A percentile compares a stretch with the other conserved stretches of the same genome.
phyloP scores from a whole-genome alignment of 805 yeast species.

The Candida arabinofermentans region DNA sequence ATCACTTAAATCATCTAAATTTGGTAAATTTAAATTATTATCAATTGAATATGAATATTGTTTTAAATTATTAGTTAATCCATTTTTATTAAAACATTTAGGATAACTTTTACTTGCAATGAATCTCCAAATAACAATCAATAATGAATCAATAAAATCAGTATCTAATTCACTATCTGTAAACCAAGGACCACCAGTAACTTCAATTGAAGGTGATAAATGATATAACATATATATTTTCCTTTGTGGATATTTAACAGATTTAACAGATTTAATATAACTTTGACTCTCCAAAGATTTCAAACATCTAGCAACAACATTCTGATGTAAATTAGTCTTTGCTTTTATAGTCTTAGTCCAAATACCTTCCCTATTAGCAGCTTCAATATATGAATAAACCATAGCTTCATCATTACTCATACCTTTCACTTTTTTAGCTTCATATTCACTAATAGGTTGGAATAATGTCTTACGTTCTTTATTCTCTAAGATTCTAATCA shows the following conservation, averaged over 20 bases:
- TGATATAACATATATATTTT: slow-evolving; percentile 94
- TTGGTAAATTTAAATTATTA: slow-evolving; percentile 50
- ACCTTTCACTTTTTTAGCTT: slow-evolving; percentile 70
- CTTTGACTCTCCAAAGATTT: slow-evolving; percentile 77
- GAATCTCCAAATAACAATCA: slow-evolving; percentile 84
- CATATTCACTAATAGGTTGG: slow-evolving; percentile 67
- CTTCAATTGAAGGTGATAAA: slow-evolving; percentile 89
- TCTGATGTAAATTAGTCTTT: slow-evolving; percentile 85
- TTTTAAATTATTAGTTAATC: slow-evolving; percentile 16
- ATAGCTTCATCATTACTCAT: slow-evolving; percentile 88
- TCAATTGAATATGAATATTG: slow-evolving; percentile 27
- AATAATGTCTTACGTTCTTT: slow-evolving; percentile 61
- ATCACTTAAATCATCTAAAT: slow-evolving; percentile 67
- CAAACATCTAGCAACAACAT: slow-evolving; percentile 79
- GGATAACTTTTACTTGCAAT: slow-evolving; percentile 77
- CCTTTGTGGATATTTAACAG: slow-evolving; percentile 87
- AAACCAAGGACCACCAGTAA: slow-evolving; percentile 99
- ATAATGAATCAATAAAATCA: slow-evolving; percentile 81
- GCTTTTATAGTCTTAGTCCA: slow-evolving; percentile 93
- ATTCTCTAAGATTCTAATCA: slow-evolving; percentile 65
- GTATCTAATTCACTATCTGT: slow-evolving; percentile 93
- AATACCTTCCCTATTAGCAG: slow-evolving; percentile 90
- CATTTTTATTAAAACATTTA: slow-evolving; percentile 50
- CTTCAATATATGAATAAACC: slow-evolving; percentile 87
- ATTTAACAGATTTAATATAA: slow-evolving; percentile 82